phyloP scores from a whole-genome alignment of 2,329 filamentous ascomycete genomes.

The Myriosclerotinia scirpicola region DNA sequence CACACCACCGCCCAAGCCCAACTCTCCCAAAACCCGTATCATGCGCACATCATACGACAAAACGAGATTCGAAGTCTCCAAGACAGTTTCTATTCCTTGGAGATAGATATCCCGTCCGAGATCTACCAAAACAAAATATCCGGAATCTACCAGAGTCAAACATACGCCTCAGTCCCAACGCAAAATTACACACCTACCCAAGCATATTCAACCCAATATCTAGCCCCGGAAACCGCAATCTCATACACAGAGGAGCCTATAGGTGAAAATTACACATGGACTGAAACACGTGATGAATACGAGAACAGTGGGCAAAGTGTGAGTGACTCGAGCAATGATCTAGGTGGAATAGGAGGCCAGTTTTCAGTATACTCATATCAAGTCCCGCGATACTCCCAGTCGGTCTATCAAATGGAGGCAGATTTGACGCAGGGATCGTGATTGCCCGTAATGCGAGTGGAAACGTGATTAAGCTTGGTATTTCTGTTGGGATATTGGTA shows the following conservation, averaged over 20 bases:
- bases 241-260: background rate
- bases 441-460: background rate
- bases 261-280: background rate
- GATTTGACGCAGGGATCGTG: background rate
- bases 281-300: background rate
- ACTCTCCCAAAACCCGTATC: background rate
- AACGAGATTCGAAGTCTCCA: constrained; percentile 4
- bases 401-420: constrained; percentile 10
- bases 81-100: constrained; percentile 10
- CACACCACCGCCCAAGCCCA: constrained; percentile 1
- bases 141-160: background rate
- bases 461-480: background rate
- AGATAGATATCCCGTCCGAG: constrained; percentile 9
- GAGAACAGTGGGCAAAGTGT: background rate
- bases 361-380: background rate
- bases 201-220: constrained; percentile 4
- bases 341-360: constrained; percentile 7
- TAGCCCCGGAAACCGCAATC: background rate
- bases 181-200: background rate
- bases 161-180: background rate
- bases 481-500: background rate
- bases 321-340: background rate
- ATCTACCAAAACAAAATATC: constrained; percentile 10
- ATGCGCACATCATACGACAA: background rate
- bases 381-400: background rate